Evolutionary conservation across 1,139 yeast genomes (phyloP).

Genomic region (Scheffersomyces parashehatae): DNA sequence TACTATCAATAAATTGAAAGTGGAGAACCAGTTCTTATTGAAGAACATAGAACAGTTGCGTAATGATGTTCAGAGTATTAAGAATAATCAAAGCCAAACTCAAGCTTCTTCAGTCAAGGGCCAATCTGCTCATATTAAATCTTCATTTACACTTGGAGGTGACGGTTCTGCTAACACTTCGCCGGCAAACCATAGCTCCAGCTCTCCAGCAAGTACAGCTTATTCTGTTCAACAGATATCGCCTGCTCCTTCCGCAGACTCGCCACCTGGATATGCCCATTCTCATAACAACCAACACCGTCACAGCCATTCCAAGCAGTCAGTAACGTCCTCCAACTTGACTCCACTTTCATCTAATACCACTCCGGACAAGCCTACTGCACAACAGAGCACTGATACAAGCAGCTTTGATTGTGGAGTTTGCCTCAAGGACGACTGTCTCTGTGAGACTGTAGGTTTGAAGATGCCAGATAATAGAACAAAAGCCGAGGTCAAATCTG

Average conservation of each 20-base stretch:
- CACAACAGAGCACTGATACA: constrained; percentile 3
- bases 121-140: constrained; percentile 8
- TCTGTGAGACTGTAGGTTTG: constrained; percentile 68
- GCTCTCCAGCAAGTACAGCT: constrained; percentile 30
- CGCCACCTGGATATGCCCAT: constrained; percentile 29
- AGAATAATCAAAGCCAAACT: background rate
- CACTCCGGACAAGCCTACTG: constrained; percentile 12
- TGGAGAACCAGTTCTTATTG: constrained; percentile 39
- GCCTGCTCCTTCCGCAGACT: constrained; percentile 57
- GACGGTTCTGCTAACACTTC: constrained; percentile 10
- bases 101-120: constrained; percentile 4
- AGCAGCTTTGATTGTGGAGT: constrained; percentile 57
- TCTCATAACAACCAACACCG: constrained; percentile 5
- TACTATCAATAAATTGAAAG: constrained; percentile 41
- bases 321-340: constrained; percentile 4
- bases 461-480: constrained; percentile 22
- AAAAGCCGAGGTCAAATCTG: constrained; percentile 3
- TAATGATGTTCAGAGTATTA: constrained; percentile 12
- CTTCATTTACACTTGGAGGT: constrained; percentile 12
- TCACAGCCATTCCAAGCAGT: constrained; percentile 1
- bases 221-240: constrained; percentile 50
- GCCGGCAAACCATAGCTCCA: constrained; percentile 11
- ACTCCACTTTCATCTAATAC: constrained; percentile 22
- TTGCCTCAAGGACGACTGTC: constrained; percentile 68
- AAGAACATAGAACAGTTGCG: constrained; percentile 40